Base-by-base conservation (phyloP, 805 yeast species). In the Pichia thaimueangensis region DNA sequence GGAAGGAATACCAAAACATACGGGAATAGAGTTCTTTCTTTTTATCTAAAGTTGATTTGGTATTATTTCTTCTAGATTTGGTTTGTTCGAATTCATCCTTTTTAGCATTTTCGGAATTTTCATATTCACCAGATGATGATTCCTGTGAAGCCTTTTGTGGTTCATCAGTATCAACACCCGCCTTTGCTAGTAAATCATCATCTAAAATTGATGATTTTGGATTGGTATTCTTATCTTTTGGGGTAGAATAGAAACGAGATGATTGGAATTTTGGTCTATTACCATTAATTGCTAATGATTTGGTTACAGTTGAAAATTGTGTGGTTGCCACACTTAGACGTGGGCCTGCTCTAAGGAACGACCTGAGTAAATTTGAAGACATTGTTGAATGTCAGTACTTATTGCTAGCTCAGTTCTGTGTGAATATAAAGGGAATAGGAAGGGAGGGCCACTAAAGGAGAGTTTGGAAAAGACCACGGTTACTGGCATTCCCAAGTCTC, bases 11-110 rank as follows among this genome's bases (percentile, higher is more conserved):
- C 63, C 85, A 85, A 55, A 84, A 78, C 65, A 82, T 66, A 58
- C 80, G 84, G 44, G 95, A 88, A 50, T 80, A 76, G 58, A 74
- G 75, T 60, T 89, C 96, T 60, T 95, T 81, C 67, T 84, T 86
- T 57, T 76, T 71, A 62, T 86, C 95, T 23, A 83, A 73, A 5
- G 89, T 75, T 2, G 89, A 78, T 53, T 68, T 70, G 46, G 73
- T 68, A 68, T 79, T 71, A 68, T 82, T 63, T 58, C 68, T 75
- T 69, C 82, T 68, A 40, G 54, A 56, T 45, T 55, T 59, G 3
- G 65, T 60, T 39, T 58, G 61, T 20, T 60, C 58, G 40, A 57
- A 58, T 45, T 62, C 61, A 40, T 61, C 65, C 31, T 55, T 54
- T 3, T 35, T 25, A 27, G 28, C 27, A 9, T 17, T 22, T 35